Conservation (phyloP, 192 early-diverging fungal species). For the Phycomyces nitens region DNA sequence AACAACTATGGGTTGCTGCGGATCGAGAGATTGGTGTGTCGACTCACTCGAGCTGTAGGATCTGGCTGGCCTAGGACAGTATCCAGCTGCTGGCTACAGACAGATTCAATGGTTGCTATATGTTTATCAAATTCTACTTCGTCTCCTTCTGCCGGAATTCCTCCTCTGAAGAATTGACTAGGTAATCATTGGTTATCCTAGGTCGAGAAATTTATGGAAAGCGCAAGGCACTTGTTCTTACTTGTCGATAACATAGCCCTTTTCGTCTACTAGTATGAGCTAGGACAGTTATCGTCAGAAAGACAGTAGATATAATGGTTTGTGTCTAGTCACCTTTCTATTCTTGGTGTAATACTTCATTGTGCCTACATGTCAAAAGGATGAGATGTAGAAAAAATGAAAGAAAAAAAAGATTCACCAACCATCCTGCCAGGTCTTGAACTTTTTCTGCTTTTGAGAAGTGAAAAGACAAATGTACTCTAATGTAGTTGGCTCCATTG, state of each 20-base stretch:
- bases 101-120: conserved; percentile 41
- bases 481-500: conserved; percentile 4
- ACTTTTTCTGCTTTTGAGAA: conserved; percentile 49
- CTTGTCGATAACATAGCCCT: conserved; percentile 43
- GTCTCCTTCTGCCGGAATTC: conserved; percentile 29
- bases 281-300: conserved; percentile 8
- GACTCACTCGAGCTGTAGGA: no score
- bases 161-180: conserved; percentile 22
- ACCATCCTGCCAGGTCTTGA: conserved; percentile 57
- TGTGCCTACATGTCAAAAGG: conserved; percentile 15
- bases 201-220: no score
- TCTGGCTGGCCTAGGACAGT: no score
- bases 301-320: no score
- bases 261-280: conserved; percentile 44
- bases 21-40: no score
- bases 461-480: conserved; percentile 39
- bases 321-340: conserved; percentile 25
- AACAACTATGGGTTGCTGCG: no score
- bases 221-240: no score
- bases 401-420: background rate
- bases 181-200: no score
- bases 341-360: conserved; percentile 26
- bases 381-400: background rate
- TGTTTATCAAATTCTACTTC: conserved; percentile 52
- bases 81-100: background rate